These are phyloP conservation scores for Chlorella sp. DNA, from an alignment of 139 green algal genomes.

Conservation along the genomic window DNA sequence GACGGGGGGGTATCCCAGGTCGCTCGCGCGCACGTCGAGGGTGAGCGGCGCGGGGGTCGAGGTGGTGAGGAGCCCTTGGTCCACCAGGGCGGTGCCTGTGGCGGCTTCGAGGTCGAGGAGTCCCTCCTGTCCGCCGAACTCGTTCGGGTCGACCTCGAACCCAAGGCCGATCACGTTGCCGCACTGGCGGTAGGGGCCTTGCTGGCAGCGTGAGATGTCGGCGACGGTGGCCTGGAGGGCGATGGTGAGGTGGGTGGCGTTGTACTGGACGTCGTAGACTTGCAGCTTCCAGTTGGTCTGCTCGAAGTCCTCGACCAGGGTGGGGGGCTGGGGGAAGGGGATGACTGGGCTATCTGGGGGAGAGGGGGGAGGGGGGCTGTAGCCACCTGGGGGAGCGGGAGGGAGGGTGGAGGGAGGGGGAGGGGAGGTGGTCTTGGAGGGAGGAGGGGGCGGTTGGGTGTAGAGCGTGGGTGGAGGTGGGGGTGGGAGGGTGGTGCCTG, in stretches of 20 bases:
- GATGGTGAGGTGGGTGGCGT: not conserved
- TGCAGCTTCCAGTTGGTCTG: not conserved
- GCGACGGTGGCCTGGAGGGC: not conserved
- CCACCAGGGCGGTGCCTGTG: not conserved
- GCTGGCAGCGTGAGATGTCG: not conserved
- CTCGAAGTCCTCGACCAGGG: not conserved
- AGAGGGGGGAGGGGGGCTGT: not conserved
- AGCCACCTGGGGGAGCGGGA: too few species aligned
- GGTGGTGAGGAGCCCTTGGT: not conserved
- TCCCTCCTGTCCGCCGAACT: not conserved
- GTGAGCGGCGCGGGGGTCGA: too few species aligned
- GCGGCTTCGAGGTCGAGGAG: not conserved
- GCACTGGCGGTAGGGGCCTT: not conserved
- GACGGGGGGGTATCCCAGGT: not conserved
- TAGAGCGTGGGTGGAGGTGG: too few species aligned
- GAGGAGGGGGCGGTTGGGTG: too few species aligned
- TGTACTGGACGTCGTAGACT: not conserved
- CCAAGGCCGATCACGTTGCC: not conserved
- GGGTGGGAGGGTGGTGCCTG: too few species aligned
- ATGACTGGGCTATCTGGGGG: not conserved
- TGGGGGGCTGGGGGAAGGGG: not conserved
- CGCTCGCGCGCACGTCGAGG: not conserved
- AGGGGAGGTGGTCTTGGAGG: not conserved
- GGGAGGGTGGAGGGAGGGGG: not conserved
- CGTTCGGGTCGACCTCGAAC: not conserved